Conservation (phyloP, 176 grass and related monocot species). For the Aegilops umbellulata region DNA sequence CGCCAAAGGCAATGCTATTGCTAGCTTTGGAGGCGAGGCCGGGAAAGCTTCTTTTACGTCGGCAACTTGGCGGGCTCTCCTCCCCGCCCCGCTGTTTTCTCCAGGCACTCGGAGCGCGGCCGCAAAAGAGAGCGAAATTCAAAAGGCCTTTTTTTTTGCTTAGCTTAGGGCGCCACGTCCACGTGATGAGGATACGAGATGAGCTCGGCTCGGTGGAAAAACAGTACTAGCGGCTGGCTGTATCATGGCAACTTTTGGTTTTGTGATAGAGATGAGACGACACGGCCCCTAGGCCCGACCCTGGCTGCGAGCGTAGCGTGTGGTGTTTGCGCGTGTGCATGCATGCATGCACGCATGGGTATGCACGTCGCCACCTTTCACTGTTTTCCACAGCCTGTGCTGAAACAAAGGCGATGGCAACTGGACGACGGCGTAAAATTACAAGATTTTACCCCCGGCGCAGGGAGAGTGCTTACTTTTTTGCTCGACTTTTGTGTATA, state of each 20-base stretch:
- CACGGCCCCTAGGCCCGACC: neutral
- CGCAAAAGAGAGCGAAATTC: neutral
- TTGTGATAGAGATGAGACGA: neutral
- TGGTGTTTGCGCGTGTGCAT: neutral
- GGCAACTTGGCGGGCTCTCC: neutral
- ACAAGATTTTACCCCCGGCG: neutral
- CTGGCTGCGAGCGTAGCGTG: neutral
- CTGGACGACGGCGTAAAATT: conserved; percentile 14
- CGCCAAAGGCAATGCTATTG: conserved; percentile 7
- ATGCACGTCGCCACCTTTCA: conserved; percentile 14
- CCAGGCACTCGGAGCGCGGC: conserved; percentile 34
- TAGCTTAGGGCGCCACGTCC: neutral
- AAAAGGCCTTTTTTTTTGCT: conserved; percentile 39
- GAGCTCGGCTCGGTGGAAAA: neutral
- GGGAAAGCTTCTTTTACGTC: conserved; percentile 41
- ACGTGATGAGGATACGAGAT: conserved; percentile 2
- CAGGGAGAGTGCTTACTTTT: neutral
- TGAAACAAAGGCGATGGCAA: conserved; percentile 37
- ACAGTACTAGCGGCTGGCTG: neutral
- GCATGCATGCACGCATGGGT: neutral
- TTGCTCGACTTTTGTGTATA: neutral
- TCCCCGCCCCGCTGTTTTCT: conserved; percentile 11
- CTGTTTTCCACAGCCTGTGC: conserved; percentile 19
- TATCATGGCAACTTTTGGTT: conserved; percentile 28
- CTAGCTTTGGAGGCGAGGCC: conserved; percentile 32